These are phyloP conservation scores for Hymenoscyphus occultus DNA, from an alignment of 2,329 filamentous ascomycete genomes.

Conservation along the genomic window DNA sequence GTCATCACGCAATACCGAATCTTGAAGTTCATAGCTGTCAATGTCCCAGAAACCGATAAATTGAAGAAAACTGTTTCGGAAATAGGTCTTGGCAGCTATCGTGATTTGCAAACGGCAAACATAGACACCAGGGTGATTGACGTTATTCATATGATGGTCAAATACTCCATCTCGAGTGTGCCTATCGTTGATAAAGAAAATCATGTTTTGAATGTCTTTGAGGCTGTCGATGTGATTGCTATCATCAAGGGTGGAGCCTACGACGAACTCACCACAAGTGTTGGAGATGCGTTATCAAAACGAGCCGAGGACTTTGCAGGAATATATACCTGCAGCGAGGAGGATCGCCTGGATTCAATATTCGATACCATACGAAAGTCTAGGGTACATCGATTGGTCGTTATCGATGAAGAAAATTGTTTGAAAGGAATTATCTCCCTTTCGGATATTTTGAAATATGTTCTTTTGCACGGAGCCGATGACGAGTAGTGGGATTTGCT, in stretches of 20 bases:
- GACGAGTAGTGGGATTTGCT: conserved; percentile 27
- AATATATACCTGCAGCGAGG: conserved; percentile 91
- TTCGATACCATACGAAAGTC: conserved; percentile 97
- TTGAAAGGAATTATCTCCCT: conserved; percentile 88
- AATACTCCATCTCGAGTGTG: conserved; percentile 89
- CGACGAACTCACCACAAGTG: conserved; percentile 80
- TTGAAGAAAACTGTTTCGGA: conserved; percentile 85
- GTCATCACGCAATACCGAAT: conserved; percentile 98
- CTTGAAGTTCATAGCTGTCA: conserved; percentile 97
- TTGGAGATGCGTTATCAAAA: conserved; percentile 86
- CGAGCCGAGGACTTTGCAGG: conserved; percentile 88
- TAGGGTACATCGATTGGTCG: conserved; percentile 85
- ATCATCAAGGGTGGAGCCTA: conserved; percentile 92
- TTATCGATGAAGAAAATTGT: conserved; percentile 85
- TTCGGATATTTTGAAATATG: conserved; percentile 95
- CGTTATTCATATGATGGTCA: conserved; percentile 89
- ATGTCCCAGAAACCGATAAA: conserved; percentile 78
- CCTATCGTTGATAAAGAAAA: conserved; percentile 81
- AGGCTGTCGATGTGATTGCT: conserved; percentile 94
- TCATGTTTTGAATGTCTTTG: conserved; percentile 89
- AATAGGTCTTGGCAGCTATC: conserved; percentile 81
- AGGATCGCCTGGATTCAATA: conserved; percentile 90
- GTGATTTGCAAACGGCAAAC: conserved; percentile 72
- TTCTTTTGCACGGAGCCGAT: conserved; percentile 61
- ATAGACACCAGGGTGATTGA: conserved; percentile 94